These are phyloP conservation scores for Calonectria montana DNA, from an alignment of 2,329 filamentous ascomycete genomes.

Conservation along the genomic window DNA sequence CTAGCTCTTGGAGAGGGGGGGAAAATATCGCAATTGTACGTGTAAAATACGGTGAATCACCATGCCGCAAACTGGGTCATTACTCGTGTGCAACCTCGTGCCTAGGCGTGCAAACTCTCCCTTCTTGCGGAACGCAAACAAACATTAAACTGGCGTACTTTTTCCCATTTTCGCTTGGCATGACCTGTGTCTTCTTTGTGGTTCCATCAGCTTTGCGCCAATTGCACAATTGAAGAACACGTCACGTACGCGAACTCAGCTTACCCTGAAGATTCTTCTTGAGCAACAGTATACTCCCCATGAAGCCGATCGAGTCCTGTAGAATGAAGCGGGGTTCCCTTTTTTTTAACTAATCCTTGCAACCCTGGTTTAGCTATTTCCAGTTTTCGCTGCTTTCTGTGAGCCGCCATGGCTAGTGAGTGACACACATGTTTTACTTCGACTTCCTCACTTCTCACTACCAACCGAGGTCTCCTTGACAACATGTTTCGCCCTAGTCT, in stretches of 20 bases:
- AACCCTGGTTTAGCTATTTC: background rate
- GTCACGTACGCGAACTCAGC: background rate
- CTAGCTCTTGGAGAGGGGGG: background rate
- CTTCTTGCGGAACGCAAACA: background rate
- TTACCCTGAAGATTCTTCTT: background rate
- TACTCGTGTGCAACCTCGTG: background rate
- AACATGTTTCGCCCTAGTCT: background rate
- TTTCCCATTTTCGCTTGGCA: no score
- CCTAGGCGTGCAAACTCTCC: background rate
- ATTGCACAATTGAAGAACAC: background rate
- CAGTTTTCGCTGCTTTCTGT: background rate
- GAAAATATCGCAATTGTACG: background rate
- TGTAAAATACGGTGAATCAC: background rate
- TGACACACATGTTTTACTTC: background rate
- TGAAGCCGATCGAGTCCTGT: no score
- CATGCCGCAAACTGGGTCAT: background rate
- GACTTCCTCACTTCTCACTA: background rate
- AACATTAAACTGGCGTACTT: no score
- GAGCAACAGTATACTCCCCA: background rate
- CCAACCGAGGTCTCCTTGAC: background rate
- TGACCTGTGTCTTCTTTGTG: background rate
- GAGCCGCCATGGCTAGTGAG: background rate
- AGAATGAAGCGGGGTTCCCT: background rate
- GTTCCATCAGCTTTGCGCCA: background rate
- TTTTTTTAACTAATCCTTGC: background rate